Evolutionary conservation across 2,329 filamentous ascomycete species (phyloP), one percentile per base, ranked within the genome.

Genomic region (Ophiostoma quercus): DNA sequence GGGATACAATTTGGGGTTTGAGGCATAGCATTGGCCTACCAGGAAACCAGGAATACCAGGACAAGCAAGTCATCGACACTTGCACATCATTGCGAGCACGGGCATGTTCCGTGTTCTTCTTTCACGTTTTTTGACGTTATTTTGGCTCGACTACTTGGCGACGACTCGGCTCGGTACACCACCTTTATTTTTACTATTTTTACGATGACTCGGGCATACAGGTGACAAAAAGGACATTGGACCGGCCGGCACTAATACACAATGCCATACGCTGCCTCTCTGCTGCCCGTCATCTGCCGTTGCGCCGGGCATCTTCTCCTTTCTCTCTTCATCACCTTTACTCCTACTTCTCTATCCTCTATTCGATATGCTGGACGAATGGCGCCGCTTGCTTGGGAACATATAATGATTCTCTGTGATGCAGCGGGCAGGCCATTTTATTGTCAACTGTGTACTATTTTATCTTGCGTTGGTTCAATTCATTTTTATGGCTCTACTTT

Each of bases 351-450:
- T 34, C 57, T 7, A 62, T 62, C 25, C 57, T 62, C 57, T 62
- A 62, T 62, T 65, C 11, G 19, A 34, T 39, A 39, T 65, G 62
- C 11, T 65, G 62, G 60, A 41, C 62, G 34, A 65, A 65, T 65
- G 34, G 22, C 19, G 37, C 32, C 62, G 32, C 62, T 39, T 37
- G 62, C 34, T 12, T 3, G 34, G 39, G 34, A 12, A 63, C 32
- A 22, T 19, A 8, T 29, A 34, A 6, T 34, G 32, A 39, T 37
- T 22, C 8, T 65, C 62, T 39, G 4, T 29, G 14, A 62, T 65
- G 32, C 19, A 65, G 62, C 62, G 37, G 34, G 62, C 34, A 39
- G 34, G 62, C 32, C 19, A 65, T 65, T 65, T 34, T 34, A 22
- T 39, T 8, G 39, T 39, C 9, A 34, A 19, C 34, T 22, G 9